Percentiles rank a stretch among this genome's conserved stretches.
These are phyloP conservation scores for Miscanthus lutarioriparius DNA, from an alignment of 176 grass and related monocot genomes.

Conservation along the genomic window DNA sequence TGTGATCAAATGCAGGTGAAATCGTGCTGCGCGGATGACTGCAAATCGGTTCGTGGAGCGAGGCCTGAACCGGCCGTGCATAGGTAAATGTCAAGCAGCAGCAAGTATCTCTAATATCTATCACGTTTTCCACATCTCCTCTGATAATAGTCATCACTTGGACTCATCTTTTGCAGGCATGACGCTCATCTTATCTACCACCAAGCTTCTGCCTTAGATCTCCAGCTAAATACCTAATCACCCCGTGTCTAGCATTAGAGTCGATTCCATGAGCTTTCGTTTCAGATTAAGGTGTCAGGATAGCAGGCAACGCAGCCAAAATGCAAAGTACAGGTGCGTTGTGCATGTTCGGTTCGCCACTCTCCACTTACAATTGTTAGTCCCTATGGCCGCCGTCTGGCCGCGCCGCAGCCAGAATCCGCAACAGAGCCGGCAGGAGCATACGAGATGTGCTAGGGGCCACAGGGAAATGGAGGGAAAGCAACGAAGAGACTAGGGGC, in stretches of 20 bases:
- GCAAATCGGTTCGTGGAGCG: slow-evolving; percentile 43
- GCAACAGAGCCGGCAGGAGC: no score
- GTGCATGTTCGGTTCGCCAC: no score
- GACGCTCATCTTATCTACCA: slow-evolving; percentile 45
- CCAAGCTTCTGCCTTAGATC: background rate
- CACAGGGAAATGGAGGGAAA: no score
- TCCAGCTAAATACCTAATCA: background rate
- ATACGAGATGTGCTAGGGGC: no score
- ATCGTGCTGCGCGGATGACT: slow-evolving; percentile 65
- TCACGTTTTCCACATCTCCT: background rate
- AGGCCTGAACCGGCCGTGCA: slow-evolving; percentile 51
- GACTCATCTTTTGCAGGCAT: slow-evolving; percentile 45
- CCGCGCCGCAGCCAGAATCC: no score
- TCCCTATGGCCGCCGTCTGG: no score
- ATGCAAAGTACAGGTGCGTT: no score
- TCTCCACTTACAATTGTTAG: no score
- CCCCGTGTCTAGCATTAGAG: background rate
- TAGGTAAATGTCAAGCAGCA: slow-evolving; percentile 32
- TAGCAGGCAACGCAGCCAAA: background rate
- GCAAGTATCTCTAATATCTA: background rate
- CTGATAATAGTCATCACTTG: background rate
- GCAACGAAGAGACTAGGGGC: no score
- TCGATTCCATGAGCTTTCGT: background rate
- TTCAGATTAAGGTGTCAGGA: background rate
- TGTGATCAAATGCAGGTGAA: slow-evolving; percentile 53